Evolutionary conservation across 805 yeast species (phyloP).

Genomic region (Tetrapisispora iriomotensis): DNA sequence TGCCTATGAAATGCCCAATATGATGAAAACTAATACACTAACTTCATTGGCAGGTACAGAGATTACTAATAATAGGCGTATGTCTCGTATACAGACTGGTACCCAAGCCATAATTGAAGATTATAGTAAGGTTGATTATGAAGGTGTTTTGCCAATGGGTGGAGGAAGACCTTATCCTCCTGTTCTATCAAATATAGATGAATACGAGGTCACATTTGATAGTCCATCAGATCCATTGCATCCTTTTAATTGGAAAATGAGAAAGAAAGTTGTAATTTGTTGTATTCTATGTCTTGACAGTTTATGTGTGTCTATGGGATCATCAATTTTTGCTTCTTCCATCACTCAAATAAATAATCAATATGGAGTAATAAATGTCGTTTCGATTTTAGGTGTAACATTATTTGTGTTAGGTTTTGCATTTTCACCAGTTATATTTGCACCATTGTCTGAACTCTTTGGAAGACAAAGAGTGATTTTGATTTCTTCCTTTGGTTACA

Average conservation of each 20-base stretch:
- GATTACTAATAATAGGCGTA: conserved; percentile 6
- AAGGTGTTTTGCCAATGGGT: conserved; percentile 47
- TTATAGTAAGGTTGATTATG: conserved; percentile 7
- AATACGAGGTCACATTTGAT: conserved; percentile 60
- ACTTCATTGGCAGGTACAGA: conserved; percentile 11
- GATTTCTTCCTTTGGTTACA: conserved; percentile 45
- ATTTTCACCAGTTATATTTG: conserved; percentile 85
- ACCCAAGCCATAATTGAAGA: conserved; percentile 7
- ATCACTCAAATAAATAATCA: conserved; percentile 37
- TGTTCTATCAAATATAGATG: conserved; percentile 41
- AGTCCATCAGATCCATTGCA: conserved; percentile 73
- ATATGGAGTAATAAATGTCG: conserved; percentile 55
- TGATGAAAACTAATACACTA: conserved; percentile 9
- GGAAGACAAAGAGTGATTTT: conserved; percentile 60
- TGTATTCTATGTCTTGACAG: conserved; percentile 39
- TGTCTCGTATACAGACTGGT: conserved; percentile 12
- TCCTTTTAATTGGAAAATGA: conserved; percentile 67
- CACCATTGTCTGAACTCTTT: conserved; percentile 71
- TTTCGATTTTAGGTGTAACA: conserved; percentile 65
- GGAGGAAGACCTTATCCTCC: conserved; percentile 57
- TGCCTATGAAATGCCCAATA: no score
- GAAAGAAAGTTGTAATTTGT: conserved; percentile 38
- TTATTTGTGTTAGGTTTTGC: conserved; percentile 87
- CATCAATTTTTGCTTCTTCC: conserved; percentile 71
- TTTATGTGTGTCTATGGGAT: conserved; percentile 57